Evolutionary conservation across 2,329 filamentous ascomycete species (phyloP).

Genomic region (Teratosphaeriaceae sp.): DNA sequence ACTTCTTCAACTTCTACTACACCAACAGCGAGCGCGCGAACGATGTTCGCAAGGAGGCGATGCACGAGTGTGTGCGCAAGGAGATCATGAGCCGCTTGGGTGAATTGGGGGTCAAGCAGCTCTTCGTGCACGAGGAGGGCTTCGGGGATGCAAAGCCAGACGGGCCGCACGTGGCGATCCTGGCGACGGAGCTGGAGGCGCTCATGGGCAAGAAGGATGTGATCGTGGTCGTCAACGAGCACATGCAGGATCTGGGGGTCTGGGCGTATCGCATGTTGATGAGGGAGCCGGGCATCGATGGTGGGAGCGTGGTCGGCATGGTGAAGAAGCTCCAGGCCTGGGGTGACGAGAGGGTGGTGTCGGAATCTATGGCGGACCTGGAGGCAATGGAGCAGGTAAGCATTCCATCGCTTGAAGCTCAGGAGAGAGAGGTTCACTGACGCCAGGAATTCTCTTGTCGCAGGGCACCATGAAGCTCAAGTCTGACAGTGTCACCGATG

Average conservation of each 20-base stretch:
- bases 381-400: neutral
- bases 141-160: slow-evolving; percentile 16
- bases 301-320: slow-evolving; percentile 56
- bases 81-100: slow-evolving; percentile 12
- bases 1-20: slow-evolving; percentile 68
- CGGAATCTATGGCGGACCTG: neutral
- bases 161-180: slow-evolving; percentile 62
- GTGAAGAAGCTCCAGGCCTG: slow-evolving; percentile 39
- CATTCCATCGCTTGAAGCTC: too few species aligned
- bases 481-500: slow-evolving; percentile 1
- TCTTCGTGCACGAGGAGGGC: slow-evolving; percentile 20
- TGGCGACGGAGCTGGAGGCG: slow-evolving; percentile 48
- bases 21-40: slow-evolving; percentile 73
- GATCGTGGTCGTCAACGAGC: slow-evolving; percentile 68
- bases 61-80: slow-evolving; percentile 46
- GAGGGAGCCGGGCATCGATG: slow-evolving; percentile 57
- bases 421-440: too few species aligned
- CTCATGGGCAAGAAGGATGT: slow-evolving; percentile 52
- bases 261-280: slow-evolving; percentile 63
- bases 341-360: neutral
- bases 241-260: slow-evolving; percentile 64
- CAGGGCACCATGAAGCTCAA: slow-evolving; percentile 3
- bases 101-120: slow-evolving; percentile 14
- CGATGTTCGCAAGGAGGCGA: slow-evolving; percentile 58
- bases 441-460: neutral